Evolutionary conservation across 768 basidiomycete species (phyloP).

Genomic region (Boletales sp.): DNA sequence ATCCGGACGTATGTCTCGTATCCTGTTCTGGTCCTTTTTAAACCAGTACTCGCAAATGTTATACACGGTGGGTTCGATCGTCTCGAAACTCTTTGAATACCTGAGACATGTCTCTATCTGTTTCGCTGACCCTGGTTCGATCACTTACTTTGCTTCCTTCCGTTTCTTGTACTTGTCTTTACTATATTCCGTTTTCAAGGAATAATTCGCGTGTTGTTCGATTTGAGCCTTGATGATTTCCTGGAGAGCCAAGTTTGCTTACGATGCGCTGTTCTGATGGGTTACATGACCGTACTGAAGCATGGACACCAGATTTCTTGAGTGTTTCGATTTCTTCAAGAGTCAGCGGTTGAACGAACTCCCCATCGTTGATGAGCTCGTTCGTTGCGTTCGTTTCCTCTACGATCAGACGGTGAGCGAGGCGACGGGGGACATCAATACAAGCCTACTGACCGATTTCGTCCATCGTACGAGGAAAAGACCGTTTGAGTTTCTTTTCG

Average conservation of each 20-base stretch:
- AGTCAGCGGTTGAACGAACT: constrained; percentile 80
- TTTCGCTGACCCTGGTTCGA: not conserved
- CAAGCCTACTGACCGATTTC: constrained; percentile 62
- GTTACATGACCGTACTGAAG: constrained; percentile 49
- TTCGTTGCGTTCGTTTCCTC: constrained; percentile 98
- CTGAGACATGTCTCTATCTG: constrained; percentile 37
- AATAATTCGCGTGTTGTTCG: constrained; percentile 87
- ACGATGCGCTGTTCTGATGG: not conserved
- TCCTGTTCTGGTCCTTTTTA: constrained; percentile 72
- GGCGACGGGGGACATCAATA: not conserved
- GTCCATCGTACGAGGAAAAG: constrained; percentile 62
- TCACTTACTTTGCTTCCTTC: constrained; percentile 89
- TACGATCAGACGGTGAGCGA: constrained; percentile 27
- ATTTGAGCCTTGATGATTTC: constrained; percentile 96
- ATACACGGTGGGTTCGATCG: constrained; percentile 81
- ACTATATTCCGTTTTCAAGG: constrained; percentile 94
- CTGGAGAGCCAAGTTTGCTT: constrained; percentile 37
- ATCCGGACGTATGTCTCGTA: constrained; percentile 84
- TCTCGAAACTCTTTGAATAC: constrained; percentile 83
- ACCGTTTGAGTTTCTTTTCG: constrained; percentile 60
- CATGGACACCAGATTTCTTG: constrained; percentile 79
- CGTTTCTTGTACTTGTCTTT: constrained; percentile 98
- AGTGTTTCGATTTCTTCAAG: constrained; percentile 79
- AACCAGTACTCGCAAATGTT: constrained; percentile 92
- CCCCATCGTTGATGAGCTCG: constrained; percentile 88